A percentile compares a stretch with the other conserved stretches of the same genome.
Evolutionary conservation across 306 rosid species (phyloP).

Genomic region (Lupinus albus): DNA sequence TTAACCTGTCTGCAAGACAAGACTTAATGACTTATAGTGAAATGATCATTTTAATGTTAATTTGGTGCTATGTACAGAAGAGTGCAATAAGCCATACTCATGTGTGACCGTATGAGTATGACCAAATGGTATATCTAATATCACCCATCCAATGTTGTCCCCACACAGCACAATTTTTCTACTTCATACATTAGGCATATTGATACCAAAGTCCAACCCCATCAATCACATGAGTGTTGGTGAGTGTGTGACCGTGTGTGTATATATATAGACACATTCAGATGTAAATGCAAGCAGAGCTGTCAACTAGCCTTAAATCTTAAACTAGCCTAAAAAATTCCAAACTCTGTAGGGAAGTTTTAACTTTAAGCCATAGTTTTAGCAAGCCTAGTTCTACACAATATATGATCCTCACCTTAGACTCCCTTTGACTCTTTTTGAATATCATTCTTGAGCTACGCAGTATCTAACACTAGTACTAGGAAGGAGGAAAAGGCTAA

Average conservation of each 20-base stretch:
- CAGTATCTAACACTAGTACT: conserved; percentile 33
- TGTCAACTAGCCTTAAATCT: too few relatives aligned
- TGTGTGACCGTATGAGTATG: conserved; percentile 57
- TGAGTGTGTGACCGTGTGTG: neutral
- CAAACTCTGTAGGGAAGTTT: conserved; percentile 13
- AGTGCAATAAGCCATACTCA: conserved; percentile 50
- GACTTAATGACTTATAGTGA: neutral
- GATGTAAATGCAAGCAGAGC: conserved; percentile 26
- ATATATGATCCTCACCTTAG: conserved; percentile 27
- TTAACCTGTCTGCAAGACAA: neutral
- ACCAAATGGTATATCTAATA: conserved; percentile 51
- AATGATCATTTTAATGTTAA: conserved; percentile 42
- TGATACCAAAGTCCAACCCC: conserved; percentile 58
- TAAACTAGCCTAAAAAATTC: too few relatives aligned
- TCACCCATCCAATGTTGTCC: conserved; percentile 80
- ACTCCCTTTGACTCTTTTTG: conserved; percentile 50
- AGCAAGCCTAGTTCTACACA: neutral
- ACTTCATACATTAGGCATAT: conserved; percentile 55
- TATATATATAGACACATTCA: too few relatives aligned
- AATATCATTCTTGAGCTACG: conserved; percentile 45
- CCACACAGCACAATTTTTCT: conserved; percentile 60
- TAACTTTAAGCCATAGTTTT: neutral
- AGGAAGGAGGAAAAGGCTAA: conserved; percentile 20
- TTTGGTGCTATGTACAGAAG: conserved; percentile 31
- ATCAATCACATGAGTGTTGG: conserved; percentile 62